phyloP scores from a whole-genome alignment of 345 rosid species.

The Dipteronia sinensis region DNA sequence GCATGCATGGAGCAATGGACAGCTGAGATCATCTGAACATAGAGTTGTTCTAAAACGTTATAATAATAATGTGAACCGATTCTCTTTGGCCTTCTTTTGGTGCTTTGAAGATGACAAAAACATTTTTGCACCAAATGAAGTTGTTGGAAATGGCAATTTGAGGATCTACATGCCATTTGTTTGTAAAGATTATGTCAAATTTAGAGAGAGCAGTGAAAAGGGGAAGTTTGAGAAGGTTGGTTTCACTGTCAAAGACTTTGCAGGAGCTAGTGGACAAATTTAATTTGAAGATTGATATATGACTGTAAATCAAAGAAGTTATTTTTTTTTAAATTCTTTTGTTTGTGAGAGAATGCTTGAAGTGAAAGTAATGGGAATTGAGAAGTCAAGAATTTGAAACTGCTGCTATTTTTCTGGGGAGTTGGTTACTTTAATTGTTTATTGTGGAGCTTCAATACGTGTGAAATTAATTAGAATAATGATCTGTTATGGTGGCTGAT shows the following conservation, averaged over 20 bases:
- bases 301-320: background rate
- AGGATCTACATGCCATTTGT: conserved; percentile 20
- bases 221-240: conserved; percentile 33
- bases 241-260: conserved; percentile 29
- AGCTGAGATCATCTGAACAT: conserved; percentile 30
- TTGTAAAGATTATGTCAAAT: conserved; percentile 25
- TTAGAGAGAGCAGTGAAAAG: conserved; percentile 24
- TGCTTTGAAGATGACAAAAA: conserved; percentile 30
- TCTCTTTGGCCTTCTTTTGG: conserved; percentile 34
- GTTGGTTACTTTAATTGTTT: background rate
- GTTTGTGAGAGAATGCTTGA: background rate
- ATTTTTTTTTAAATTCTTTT: no score
- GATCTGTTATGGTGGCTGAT: background rate
- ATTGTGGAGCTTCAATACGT: background rate
- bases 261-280: background rate
- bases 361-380: background rate
- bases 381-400: background rate
- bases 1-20: conserved; percentile 34
- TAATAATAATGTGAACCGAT: background rate
- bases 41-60: conserved; percentile 20
- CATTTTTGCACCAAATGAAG: conserved; percentile 27
- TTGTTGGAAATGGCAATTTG: conserved; percentile 18
- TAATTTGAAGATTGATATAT: background rate
- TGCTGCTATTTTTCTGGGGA: background rate
- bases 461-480: background rate